Base-by-base conservation (phyloP, 208 protist genomes). In the Strigomonas galati region DNA sequence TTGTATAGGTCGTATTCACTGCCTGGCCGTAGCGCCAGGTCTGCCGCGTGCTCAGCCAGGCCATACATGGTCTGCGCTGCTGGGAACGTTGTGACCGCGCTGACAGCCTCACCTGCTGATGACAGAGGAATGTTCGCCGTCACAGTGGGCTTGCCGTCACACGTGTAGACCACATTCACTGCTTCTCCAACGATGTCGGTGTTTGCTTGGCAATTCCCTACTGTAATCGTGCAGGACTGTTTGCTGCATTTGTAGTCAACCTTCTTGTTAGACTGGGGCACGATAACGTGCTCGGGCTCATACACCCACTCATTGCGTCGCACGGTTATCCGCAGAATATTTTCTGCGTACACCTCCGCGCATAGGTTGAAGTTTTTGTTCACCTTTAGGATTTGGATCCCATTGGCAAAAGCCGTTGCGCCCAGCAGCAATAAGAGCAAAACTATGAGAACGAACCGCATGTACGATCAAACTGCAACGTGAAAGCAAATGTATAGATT, bases 1-100 rank as follows among this genome's bases (percentile, higher is more conserved):
- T 99, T 99, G 72, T 90, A 99, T 37, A 99, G 80, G 27, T 95
- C 76, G 75, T 99, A 99, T 7, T 90, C 91, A 10, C 84, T 67
- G 28, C 80, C 79, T 0, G 55, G 59, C 10, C 86, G 79, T 3
- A 99, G 74, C n/a, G 94, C 28, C 1, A 99, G 62, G 62, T 90
- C 78, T 27, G 85, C 90, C 0, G 97, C 92, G 76, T 99, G 98
- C 72, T 99, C 97, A 17, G 98, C 93, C 35, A 99, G 91, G 43
- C 97, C 98, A 73, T 98, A 99, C 7, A 99, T 65, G 43, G 81
- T 84, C 52, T 82, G 55, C 10, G 89, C 83, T 1, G 61, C 30
- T 0, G 89, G 85, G 28, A 94, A 94, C 27, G 59, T 72, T 23
- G 79, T 70, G 14, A 72, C 54, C 0, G 79, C 67, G 0, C 19